Evolutionary conservation across 129 eudicot genomes (phyloP).

Genomic region (Ambrosia trifida): DNA sequence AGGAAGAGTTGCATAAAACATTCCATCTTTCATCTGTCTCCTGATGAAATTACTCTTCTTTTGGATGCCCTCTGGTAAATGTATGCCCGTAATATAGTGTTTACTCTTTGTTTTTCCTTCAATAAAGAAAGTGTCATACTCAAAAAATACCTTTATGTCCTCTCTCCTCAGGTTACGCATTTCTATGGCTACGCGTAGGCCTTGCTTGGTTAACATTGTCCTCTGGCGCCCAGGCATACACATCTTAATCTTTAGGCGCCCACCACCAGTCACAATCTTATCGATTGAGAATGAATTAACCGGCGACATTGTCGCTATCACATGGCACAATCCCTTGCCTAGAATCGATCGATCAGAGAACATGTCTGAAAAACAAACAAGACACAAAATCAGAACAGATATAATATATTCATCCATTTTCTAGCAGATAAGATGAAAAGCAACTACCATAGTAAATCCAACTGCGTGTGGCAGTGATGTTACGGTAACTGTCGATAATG

Average conservation of each 20-base stretch:
- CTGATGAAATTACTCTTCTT: not conserved
- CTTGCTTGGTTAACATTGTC: not conserved
- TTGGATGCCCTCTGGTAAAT: not conserved
- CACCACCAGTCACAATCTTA: not conserved
- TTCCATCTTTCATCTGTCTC: not conserved
- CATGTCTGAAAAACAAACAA: not conserved
- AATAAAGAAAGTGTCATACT: not conserved
- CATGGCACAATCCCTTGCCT: not conserved
- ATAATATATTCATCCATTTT: not conserved
- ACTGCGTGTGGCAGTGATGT: not conserved
- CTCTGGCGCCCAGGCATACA: not conserved
- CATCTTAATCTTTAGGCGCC: not conserved
- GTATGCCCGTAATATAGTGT: conserved; percentile 4
- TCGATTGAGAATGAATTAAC: not conserved
- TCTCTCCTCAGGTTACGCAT: not conserved
- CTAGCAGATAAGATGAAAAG: not conserved
- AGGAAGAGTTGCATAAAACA: not conserved
- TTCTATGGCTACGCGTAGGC: not conserved
- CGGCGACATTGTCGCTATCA: not conserved
- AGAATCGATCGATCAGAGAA: not conserved
- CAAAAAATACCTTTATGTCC: not conserved
- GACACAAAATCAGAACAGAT: not conserved
- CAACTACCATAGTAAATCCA: conserved; percentile 8
- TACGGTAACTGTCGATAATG: not conserved
- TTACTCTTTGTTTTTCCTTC: not conserved